Conservation (phyloP, 2,329 filamentous ascomycete genomes). For the Nannizziopsis arthrosporioides region DNA sequence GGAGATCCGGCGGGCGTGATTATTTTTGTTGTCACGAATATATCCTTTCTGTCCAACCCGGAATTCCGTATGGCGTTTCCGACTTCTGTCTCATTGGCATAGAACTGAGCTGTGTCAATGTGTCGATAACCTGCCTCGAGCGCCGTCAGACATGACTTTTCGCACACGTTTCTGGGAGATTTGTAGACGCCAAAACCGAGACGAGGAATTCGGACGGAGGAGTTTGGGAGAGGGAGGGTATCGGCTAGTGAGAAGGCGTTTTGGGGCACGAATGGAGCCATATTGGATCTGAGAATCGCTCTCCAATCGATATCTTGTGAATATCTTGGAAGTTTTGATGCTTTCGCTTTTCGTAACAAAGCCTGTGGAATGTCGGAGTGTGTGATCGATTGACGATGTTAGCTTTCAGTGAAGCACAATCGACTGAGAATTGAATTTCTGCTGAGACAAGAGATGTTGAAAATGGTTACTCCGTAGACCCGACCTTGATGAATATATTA, state of each 20-base stretch:
- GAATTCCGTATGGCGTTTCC: conserved; percentile 51
- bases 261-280: conserved; percentile 19
- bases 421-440: too few species aligned
- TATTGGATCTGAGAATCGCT: conserved; percentile 14
- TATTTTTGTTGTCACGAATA: conserved; percentile 61
- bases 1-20: conserved; percentile 42
- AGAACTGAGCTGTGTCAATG: conserved; percentile 53
- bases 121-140: conserved; percentile 37
- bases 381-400: too few species aligned
- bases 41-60: conserved; percentile 34
- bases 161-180: conserved; percentile 44
- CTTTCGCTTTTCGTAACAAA: too few species aligned
- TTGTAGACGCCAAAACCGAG: conserved; percentile 64
- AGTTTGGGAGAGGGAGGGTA: conserved; percentile 41
- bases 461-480: too few species aligned
- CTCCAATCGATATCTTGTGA: neutral
- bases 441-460: too few species aligned
- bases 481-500: neutral
- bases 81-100: conserved; percentile 57
- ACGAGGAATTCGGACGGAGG: conserved; percentile 46
- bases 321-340: too few species aligned
- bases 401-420: too few species aligned
- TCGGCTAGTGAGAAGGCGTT: conserved; percentile 36
- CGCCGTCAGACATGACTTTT: conserved; percentile 47
- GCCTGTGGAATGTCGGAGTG: too few species aligned